phyloP scores from a whole-genome alignment of 2,329 filamentous ascomycete genomes.

The Botrytis elliptica region DNA sequence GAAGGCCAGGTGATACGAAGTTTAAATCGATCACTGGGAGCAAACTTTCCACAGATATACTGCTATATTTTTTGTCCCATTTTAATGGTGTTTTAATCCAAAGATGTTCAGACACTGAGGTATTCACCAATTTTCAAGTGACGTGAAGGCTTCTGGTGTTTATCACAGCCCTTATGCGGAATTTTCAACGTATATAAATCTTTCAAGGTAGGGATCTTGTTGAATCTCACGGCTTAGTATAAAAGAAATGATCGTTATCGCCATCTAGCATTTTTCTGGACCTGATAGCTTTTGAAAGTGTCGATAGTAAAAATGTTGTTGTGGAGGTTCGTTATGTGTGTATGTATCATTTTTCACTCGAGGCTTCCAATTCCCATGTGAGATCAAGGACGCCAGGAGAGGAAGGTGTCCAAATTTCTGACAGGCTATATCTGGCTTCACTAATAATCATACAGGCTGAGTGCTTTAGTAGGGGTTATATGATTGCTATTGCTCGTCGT shows the following conservation, averaged over 20 bases:
- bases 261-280: neutral
- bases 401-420: neutral
- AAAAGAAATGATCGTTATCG: accelerated
- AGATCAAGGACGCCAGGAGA: neutral
- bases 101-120: neutral
- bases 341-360: neutral
- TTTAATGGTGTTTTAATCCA: neutral
- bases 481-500: neutral
- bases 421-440: too few species aligned
- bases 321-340: neutral
- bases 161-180: neutral
- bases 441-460: too few species aligned
- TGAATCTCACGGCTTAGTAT: neutral
- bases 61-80: neutral
- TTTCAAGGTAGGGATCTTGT: neutral
- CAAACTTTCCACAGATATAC: neutral
- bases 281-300: neutral
- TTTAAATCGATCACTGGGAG: neutral
- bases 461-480: too few species aligned
- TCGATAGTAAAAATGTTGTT: neutral
- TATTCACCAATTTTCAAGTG: neutral
- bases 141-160: neutral
- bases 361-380: neutral
- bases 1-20: neutral
- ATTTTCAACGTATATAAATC: neutral